These are phyloP conservation scores for Harringtonia aguacate DNA, from an alignment of 2,329 filamentous ascomycete species.

Conservation along the genomic window DNA sequence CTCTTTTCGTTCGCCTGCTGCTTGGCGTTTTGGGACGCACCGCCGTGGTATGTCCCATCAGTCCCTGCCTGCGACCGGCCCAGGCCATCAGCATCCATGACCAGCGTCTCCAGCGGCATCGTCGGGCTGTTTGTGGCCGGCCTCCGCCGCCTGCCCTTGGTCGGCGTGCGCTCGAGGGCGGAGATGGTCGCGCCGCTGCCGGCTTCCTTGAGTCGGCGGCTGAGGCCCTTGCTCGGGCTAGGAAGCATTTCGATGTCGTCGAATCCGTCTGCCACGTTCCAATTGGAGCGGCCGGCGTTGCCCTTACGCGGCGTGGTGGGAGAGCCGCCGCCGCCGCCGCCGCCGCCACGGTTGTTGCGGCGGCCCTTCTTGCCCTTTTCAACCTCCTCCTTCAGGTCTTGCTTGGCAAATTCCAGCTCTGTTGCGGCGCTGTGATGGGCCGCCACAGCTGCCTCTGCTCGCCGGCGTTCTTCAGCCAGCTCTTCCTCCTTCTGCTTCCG, in stretches of 20 bases:
- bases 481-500: constrained; percentile 56
- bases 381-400: constrained; percentile 56
- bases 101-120: constrained; percentile 43
- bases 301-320: constrained; percentile 45
- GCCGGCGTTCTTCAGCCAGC: constrained; percentile 49
- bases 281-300: constrained; percentile 30
- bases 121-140: constrained; percentile 55
- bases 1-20: too few relatives aligned
- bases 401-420: constrained; percentile 61
- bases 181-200: constrained; percentile 30
- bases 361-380: constrained; percentile 28
- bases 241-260: constrained; percentile 51
- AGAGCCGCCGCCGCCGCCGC: constrained; percentile 24
- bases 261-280: constrained; percentile 63
- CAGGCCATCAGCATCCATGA: constrained; percentile 2
- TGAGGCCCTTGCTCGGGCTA: constrained; percentile 42
- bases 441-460: constrained; percentile 52
- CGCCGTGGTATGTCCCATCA: too few relatives aligned
- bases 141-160: constrained; percentile 61
- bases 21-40: neutral
- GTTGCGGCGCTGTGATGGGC: constrained; percentile 56
- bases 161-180: constrained; percentile 48
- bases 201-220: constrained; percentile 25
- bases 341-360: constrained; percentile 7
- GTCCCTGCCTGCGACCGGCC: neutral